Evolutionary conservation across 106 monocot genomes (phyloP).

Genomic region (Acorus gramineus): DNA sequence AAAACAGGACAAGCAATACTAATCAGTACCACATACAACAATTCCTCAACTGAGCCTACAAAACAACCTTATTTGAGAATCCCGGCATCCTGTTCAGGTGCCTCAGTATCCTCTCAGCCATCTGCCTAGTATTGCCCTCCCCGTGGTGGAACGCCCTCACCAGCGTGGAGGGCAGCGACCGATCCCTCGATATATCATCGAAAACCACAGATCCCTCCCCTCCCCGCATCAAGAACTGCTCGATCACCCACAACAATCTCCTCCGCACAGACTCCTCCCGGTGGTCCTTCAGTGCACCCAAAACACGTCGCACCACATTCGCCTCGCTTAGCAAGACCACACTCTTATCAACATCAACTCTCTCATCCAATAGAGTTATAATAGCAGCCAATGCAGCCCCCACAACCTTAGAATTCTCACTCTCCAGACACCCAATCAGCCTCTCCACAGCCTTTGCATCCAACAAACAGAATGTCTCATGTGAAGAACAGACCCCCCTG

Average conservation of each 20-base stretch:
- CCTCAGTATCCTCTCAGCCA: conserved; percentile 40
- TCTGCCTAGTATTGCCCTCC: conserved; percentile 13
- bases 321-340: conserved; percentile 18
- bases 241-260: conserved; percentile 44
- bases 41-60: too few relatives aligned
- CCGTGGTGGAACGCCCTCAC: conserved; percentile 35
- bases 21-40: too few relatives aligned
- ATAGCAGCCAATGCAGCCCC: conserved; percentile 48
- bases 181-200: conserved; percentile 22
- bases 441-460: conserved; percentile 33
- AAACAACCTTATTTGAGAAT: conserved; percentile 6
- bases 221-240: conserved; percentile 40
- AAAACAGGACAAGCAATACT: too few relatives aligned
- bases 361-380: conserved; percentile 48
- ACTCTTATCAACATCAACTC: conserved; percentile 32
- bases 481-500: conserved; percentile 31
- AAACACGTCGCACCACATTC: conserved; percentile 20
- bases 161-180: conserved; percentile 22
- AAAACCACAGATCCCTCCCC: conserved; percentile 5
- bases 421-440: conserved; percentile 37
- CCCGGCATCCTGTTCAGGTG: conserved; percentile 19
- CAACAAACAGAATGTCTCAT: conserved; percentile 47
- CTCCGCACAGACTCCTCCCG: conserved; percentile 21
- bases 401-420: conserved; percentile 32
- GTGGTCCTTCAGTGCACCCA: conserved; percentile 26